A percentile compares a stretch with the other conserved stretches of the same genome.
Evolutionary conservation across 306 rosid genomes (phyloP).

Genomic region (Castanospermum australe): DNA sequence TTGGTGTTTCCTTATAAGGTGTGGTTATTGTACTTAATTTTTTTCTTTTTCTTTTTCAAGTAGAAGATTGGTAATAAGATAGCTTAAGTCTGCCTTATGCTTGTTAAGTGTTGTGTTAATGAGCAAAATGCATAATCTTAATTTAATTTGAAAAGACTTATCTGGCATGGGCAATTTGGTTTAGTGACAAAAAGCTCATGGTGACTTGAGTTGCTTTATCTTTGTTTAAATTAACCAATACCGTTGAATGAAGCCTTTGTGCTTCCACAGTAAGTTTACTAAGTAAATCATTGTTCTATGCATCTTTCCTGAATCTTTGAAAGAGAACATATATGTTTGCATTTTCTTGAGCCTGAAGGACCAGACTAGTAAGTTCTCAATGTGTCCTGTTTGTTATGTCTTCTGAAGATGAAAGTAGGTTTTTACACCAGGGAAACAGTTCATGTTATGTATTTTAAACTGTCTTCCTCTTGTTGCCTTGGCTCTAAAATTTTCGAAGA

Average conservation of each 20-base stretch:
- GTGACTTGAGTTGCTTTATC: not conserved
- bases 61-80: not conserved
- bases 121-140: not conserved
- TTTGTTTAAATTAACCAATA: not conserved
- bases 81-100: not conserved
- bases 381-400: constrained; percentile 6
- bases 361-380: not conserved
- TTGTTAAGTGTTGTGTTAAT: not conserved
- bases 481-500: constrained; percentile 11
- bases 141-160: not conserved
- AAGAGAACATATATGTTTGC: not conserved
- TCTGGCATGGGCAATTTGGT: constrained; percentile 3
- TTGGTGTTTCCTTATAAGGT: not conserved
- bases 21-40: not conserved
- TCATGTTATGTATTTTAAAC: not conserved
- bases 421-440: not conserved
- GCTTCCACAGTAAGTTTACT: not conserved
- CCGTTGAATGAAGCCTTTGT: not conserved
- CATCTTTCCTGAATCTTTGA: not conserved
- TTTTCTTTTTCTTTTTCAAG: not conserved
- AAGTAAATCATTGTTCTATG: not conserved
- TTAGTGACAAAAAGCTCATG: constrained; percentile 9
- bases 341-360: not conserved
- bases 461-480: constrained; percentile 1
- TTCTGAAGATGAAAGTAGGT: not conserved